Evolutionary conservation across 441 rosid species (phyloP).

Genomic region (Populus tomentosa): DNA sequence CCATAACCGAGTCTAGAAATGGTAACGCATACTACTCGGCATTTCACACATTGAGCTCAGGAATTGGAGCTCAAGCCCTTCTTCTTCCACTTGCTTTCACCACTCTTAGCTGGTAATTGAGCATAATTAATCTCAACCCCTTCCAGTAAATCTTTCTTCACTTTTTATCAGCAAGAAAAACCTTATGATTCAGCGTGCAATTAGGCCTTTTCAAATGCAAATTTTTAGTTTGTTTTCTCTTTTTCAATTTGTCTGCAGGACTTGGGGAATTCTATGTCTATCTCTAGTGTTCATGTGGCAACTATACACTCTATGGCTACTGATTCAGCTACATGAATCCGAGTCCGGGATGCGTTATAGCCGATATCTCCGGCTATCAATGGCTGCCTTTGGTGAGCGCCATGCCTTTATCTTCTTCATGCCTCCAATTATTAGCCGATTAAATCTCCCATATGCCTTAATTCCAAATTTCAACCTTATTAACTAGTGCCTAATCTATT

Average conservation of each 20-base stretch:
- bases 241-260: constrained; percentile 33
- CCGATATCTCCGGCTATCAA: constrained; percentile 50
- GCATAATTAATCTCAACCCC: background rate
- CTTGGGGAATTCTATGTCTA: constrained; percentile 44
- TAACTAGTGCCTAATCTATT: background rate
- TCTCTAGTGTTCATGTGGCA: constrained; percentile 48
- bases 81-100: constrained; percentile 53
- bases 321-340: constrained; percentile 56
- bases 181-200: background rate
- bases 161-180: background rate
- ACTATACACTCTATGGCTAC: constrained; percentile 49
- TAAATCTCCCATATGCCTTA: background rate
- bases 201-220: background rate
- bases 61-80: constrained; percentile 55
- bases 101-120: constrained; percentile 45
- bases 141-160: background rate
- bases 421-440: background rate
- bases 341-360: constrained; percentile 45
- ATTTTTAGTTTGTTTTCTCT: background rate
- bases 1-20: constrained; percentile 57
- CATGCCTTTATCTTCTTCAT: background rate
- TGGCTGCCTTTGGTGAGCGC: constrained; percentile 50
- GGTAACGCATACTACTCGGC: constrained; percentile 53
- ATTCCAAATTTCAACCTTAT: background rate
- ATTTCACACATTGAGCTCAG: constrained; percentile 52